Evolutionary conservation across 2,329 filamentous ascomycete species (phyloP).

Genomic region (Sordariomycetes sp.): DNA sequence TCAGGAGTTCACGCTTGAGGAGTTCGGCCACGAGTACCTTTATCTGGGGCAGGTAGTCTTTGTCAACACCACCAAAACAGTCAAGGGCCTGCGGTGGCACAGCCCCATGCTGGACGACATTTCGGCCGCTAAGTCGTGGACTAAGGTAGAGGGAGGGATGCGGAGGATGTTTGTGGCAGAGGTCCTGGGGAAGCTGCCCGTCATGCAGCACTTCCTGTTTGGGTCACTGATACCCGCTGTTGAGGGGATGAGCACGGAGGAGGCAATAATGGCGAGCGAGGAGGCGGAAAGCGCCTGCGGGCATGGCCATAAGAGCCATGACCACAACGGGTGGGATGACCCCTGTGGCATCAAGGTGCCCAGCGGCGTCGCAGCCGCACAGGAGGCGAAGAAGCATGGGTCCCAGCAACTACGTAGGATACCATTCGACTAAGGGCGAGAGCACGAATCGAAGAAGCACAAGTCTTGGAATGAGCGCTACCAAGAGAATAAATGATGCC

Average conservation of each 20-base stretch:
- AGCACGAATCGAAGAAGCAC: neutral
- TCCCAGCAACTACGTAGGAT: constrained; percentile 54
- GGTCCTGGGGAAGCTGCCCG: constrained; percentile 82
- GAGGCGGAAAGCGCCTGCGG: constrained; percentile 44
- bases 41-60: constrained; percentile 90
- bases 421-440: constrained; percentile 57
- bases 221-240: constrained; percentile 70
- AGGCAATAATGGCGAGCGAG: constrained; percentile 29
- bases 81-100: constrained; percentile 90
- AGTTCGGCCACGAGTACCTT: constrained; percentile 70
- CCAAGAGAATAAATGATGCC: neutral
- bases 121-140: constrained; percentile 76
- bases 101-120: constrained; percentile 98
- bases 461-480: neutral
- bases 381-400: constrained; percentile 70
- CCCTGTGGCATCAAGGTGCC: constrained; percentile 98
- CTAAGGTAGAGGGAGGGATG: constrained; percentile 91
- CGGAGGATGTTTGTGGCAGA: constrained; percentile 91
- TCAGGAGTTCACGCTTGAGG: constrained; percentile 75
- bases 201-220: constrained; percentile 98
- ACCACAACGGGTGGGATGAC: constrained; percentile 72
- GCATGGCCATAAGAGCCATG: constrained; percentile 58
- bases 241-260: constrained; percentile 65
- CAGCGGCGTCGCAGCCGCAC: constrained; percentile 79
- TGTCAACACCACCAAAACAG: constrained; percentile 93